These are phyloP conservation scores for Bjerkandera adusta DNA, from an alignment of 1,284 basidiomycete species.

Conservation along the genomic window DNA sequence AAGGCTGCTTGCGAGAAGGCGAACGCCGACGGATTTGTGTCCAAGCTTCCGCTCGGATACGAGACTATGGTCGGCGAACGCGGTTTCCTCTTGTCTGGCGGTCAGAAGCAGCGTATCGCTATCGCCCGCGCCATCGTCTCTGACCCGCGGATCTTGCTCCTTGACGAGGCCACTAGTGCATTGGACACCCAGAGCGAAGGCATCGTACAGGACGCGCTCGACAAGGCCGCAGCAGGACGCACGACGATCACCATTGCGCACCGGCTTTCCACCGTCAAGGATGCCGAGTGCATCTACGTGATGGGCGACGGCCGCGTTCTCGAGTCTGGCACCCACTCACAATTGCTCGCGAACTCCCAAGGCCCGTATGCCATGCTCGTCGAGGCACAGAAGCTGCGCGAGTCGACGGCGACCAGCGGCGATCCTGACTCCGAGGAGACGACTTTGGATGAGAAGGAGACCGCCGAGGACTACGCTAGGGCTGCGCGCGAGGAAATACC, in stretches of 20 bases:
- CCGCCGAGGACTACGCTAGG: conserved; percentile 42
- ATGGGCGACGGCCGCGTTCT: conserved; percentile 86
- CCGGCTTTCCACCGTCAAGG: conserved; percentile 75
- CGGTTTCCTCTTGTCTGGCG: conserved; percentile 87
- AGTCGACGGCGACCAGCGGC: conserved; percentile 32
- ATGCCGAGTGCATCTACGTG: conserved; percentile 78
- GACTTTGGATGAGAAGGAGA: conserved; percentile 36
- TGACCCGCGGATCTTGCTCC: conserved; percentile 77
- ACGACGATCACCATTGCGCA: conserved; percentile 80
- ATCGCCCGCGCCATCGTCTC: conserved; percentile 95
- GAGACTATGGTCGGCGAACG: conserved; percentile 92
- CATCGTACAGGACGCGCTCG: conserved; percentile 91
- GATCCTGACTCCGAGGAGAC: conserved; percentile 22
- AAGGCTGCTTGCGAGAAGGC: conserved; percentile 87
- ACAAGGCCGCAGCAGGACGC: conserved; percentile 82
- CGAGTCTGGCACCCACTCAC: conserved; percentile 81
- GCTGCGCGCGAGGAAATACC: conserved; percentile 53
- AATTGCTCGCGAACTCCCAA: conserved; percentile 61
- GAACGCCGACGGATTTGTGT: conserved; percentile 89
- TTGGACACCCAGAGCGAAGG: conserved; percentile 90
- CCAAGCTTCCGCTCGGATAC: conserved; percentile 81
- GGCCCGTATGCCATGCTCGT: conserved; percentile 79
- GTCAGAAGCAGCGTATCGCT: conserved; percentile 89
- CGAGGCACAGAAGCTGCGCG: conserved; percentile 77
- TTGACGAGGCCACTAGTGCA: conserved; percentile 88